Conservation (phyloP, 768 basidiomycete genomes). For the Cantharellus anzutake region DNA sequence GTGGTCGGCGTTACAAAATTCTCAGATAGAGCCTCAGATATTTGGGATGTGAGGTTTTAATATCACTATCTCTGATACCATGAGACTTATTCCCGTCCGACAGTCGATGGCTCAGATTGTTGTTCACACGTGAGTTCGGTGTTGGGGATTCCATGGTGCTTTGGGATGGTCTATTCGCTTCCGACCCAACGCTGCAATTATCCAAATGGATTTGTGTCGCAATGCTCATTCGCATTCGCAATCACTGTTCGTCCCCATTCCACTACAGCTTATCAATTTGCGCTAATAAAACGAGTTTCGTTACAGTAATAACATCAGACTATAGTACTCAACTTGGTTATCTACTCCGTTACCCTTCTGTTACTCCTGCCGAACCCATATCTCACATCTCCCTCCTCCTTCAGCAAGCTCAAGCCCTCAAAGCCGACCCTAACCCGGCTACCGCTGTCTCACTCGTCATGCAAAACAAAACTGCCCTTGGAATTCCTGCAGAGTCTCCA, state of each 20-base stretch:
- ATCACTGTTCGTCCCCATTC: constrained; percentile 39
- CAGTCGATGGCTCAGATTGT: constrained; percentile 69
- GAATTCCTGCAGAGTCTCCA: constrained; percentile 50
- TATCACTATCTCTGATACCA: background rate
- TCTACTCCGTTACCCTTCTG: constrained; percentile 64
- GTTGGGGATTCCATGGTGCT: constrained; percentile 64
- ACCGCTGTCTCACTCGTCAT: constrained; percentile 61
- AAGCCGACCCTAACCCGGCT: constrained; percentile 50
- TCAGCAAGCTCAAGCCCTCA: constrained; percentile 64
- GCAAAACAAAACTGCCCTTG: constrained; percentile 65
- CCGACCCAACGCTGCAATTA: constrained; percentile 57
- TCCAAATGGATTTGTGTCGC: constrained; percentile 80
- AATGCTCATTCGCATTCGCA: constrained; percentile 88
- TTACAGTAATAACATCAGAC: constrained; percentile 64
- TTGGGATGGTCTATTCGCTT: constrained; percentile 95
- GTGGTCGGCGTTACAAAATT: constrained; percentile 51
- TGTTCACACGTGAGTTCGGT: constrained; percentile 85
- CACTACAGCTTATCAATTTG: background rate
- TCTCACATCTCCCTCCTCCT: constrained; percentile 44
- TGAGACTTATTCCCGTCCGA: background rate
- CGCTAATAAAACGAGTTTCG: background rate
- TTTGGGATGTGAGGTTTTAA: constrained; percentile 65
- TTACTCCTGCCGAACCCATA: constrained; percentile 13
- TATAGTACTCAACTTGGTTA: constrained; percentile 71
- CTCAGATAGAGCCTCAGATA: constrained; percentile 87